Evolutionary conservation across 148 eudicot genomes (phyloP), one percentile per base, ranked within the genome.

Genomic region (Oxyria digyna): DNA sequence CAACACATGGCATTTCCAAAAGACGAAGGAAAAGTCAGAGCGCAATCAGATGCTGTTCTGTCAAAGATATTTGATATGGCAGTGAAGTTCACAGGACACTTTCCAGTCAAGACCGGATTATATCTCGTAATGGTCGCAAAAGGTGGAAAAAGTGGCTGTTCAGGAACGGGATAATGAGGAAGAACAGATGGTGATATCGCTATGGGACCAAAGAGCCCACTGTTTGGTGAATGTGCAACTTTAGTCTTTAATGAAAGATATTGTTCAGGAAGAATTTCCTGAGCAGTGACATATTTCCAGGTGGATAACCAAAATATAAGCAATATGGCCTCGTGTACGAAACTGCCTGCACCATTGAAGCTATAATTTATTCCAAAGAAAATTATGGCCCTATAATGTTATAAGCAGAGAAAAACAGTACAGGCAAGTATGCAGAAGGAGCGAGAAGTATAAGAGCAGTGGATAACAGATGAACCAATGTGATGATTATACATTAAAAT

Each of bases 1-100:
- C 99, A 94, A 63, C 99, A 94, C 73, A 94, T 83, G 21, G 84
- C 96, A 75, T 88, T 91, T 76, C 87, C 97, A 42, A 91, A 86
- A 64, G 82, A 62, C 23, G 83, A 62, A 33, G 96, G 93, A 69
- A 94, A 81, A 8, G 84, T 79, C 71, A 76, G 87, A 67, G 80
- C 76, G 78, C 99, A 94, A 70, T 94, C 99, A 11, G 87, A 84
- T 49, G 99, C 92, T 71, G 97, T 91, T 78, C 67, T 91, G 40
- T 90, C 93, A 81, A 87, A 82, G 78, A 94, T 76, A 69, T 75
- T 74, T 55, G 97, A 88, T 42, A 94, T 77, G 52, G 85, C 83
- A 70, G 99, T 88, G 78, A 94, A 94, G 75, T 94, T 94, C 70
- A 81, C 90, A 66, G 97, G 91, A 73, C 99, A 94, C 69, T 86